Percentiles rank a stretch among this genome's conserved stretches.
phyloP scores from a whole-genome alignment of 2,329 filamentous ascomycete genomes.

The Sclerotinia sclerotiorum region DNA sequence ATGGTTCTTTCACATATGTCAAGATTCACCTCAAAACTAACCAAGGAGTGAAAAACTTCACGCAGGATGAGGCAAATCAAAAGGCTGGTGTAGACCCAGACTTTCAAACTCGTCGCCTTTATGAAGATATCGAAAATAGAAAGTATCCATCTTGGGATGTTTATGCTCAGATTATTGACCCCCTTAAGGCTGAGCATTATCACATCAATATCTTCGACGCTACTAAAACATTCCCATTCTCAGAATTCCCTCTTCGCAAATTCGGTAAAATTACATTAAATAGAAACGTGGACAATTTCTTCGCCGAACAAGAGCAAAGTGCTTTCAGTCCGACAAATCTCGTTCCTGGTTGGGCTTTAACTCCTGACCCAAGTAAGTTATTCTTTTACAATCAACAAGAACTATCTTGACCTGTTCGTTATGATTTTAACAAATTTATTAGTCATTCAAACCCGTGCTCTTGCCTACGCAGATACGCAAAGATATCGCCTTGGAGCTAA shows the following conservation, averaged over 20 bases:
- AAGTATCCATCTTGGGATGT: conserved; percentile 50
- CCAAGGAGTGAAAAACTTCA: conserved; percentile 49
- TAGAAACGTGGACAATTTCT: conserved; percentile 56
- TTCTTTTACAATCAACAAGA: background rate
- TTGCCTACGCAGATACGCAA: conserved; percentile 57
- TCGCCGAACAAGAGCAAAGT: conserved; percentile 65
- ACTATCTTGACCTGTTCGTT: no score
- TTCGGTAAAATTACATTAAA: conserved; percentile 51
- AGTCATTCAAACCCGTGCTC: conserved; percentile 53
- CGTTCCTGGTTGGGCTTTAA: conserved; percentile 50
- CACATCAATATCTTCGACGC: conserved; percentile 54
- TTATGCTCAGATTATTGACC: conserved; percentile 51
- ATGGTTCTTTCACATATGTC: conserved; percentile 51
- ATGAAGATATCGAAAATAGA: conserved; percentile 55
- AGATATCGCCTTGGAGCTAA: conserved; percentile 56
- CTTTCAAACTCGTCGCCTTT: conserved; percentile 47
- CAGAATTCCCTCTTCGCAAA: conserved; percentile 47
- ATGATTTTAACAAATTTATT: conserved; percentile 26
- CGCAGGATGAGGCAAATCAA: conserved; percentile 49
- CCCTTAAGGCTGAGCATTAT: background rate
- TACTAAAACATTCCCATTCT: conserved; percentile 54
- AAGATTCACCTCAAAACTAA: conserved; percentile 53
- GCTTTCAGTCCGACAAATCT: conserved; percentile 66
- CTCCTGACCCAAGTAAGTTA: conserved; percentile 6
- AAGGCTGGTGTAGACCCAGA: conserved; percentile 39